These are phyloP conservation scores for Syncephalastrum monosporum DNA, from an alignment of 371 early-diverging fungal genomes.

Conservation along the genomic window DNA sequence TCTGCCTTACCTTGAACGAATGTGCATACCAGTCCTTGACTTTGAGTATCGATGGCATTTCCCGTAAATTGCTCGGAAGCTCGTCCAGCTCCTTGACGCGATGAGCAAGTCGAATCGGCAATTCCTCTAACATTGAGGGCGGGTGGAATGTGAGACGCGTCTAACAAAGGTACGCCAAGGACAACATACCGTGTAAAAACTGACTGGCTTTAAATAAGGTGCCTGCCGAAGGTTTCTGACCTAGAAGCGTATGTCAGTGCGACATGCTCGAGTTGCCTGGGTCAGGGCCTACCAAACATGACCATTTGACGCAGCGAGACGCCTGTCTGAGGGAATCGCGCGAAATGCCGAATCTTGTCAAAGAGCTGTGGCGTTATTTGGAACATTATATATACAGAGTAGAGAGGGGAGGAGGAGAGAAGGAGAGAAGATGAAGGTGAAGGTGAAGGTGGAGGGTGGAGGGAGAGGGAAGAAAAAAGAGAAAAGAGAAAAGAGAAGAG, in stretches of 20 bases:
- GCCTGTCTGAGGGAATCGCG: slow-evolving; percentile 84
- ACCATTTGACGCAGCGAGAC: slow-evolving; percentile 93
- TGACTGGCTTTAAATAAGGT: slow-evolving; percentile 85
- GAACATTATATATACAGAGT: slow-evolving; percentile 24
- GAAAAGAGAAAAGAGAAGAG: neutral
- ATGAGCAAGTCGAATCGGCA: slow-evolving; percentile 93
- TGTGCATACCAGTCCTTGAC: slow-evolving; percentile 97
- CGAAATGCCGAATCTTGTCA: slow-evolving; percentile 72
- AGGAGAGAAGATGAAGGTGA: neutral
- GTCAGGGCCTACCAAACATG: slow-evolving; percentile 70
- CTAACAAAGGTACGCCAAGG: no score
- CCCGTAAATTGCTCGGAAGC: slow-evolving; percentile 81
- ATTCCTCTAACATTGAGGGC: slow-evolving; percentile 61
- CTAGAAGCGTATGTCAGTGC: slow-evolving; percentile 26
- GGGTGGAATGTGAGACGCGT: neutral
- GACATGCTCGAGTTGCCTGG: neutral
- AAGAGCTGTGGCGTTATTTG: slow-evolving; percentile 55
- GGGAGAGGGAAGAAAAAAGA: neutral
- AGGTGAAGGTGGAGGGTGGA: neutral
- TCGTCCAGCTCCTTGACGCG: slow-evolving; percentile 94
- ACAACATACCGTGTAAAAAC: slow-evolving; percentile 67
- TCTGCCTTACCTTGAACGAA: slow-evolving; percentile 51
- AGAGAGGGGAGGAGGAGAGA: slow-evolving; percentile 4
- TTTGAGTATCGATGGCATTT: slow-evolving; percentile 86
- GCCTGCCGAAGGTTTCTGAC: slow-evolving; percentile 72